These are phyloP conservation scores for Ophiostoma sp. DNA, from an alignment of 2,329 filamentous ascomycete species.

Conservation along the genomic window DNA sequence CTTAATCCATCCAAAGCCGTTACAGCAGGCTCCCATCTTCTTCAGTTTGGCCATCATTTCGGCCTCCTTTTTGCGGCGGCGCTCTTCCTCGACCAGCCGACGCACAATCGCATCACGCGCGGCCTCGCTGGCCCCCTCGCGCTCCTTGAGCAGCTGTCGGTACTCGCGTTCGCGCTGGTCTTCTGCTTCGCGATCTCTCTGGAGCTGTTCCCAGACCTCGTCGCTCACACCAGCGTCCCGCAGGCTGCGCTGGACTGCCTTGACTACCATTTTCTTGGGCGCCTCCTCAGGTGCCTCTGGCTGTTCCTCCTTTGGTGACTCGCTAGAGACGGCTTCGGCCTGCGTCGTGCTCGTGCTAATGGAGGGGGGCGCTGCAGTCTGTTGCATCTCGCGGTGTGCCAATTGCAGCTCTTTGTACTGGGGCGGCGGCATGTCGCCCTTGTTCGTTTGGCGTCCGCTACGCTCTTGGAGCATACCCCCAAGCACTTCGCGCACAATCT, in stretches of 20 bases:
- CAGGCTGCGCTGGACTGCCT: neutral
- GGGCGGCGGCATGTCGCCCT: neutral
- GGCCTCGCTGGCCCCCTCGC: slow-evolving; percentile 30
- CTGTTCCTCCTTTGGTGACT: neutral
- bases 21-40: slow-evolving; percentile 50
- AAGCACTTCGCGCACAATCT: slow-evolving; percentile 26
- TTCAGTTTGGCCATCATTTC: slow-evolving; percentile 42
- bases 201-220: slow-evolving; percentile 56
- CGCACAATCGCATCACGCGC: slow-evolving; percentile 37
- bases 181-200: slow-evolving; percentile 43
- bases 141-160: slow-evolving; percentile 27
- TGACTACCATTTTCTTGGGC: no score
- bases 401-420: neutral
- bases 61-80: slow-evolving; percentile 38
- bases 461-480: slow-evolving; percentile 18
- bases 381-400: neutral
- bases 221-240: slow-evolving; percentile 57
- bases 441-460: neutral
- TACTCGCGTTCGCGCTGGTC: slow-evolving; percentile 38
- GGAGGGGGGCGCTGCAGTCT: neutral
- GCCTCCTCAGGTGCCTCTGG: neutral
- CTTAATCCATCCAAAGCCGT: slow-evolving; percentile 40
- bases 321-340: no score
- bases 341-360: neutral
- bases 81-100: slow-evolving; percentile 38